Percentiles rank a stretch among this genome's conserved stretches.
Conservation (phyloP, 176 grass and related monocot genomes). For the Oryza meridionalis region DNA sequence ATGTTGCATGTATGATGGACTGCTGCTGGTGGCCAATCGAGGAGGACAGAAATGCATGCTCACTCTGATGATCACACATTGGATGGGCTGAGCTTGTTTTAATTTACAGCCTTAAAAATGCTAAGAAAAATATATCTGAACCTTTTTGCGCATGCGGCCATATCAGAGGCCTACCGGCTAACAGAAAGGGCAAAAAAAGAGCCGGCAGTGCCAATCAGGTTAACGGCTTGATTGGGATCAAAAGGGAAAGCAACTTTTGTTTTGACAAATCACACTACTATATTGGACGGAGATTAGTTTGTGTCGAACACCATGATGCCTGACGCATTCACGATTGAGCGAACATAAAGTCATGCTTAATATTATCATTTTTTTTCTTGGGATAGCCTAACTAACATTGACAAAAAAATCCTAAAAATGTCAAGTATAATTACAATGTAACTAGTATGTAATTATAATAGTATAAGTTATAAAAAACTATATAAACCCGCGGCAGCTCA, state of each 20-base stretch:
- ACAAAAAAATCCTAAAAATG: too few relatives aligned
- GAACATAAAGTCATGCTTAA: not conserved
- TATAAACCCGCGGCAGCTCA: too few relatives aligned
- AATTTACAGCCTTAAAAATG: not conserved
- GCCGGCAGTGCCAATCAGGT: not conserved
- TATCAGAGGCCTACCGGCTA: not conserved
- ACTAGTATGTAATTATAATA: too few relatives aligned
- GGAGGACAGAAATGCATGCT: too few relatives aligned
- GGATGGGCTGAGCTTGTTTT: not conserved
- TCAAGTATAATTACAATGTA: too few relatives aligned
- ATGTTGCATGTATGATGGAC: too few relatives aligned
- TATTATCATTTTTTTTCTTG: too few relatives aligned
- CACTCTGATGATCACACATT: not conserved
- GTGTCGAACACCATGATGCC: not conserved
- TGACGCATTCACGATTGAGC: too few relatives aligned
- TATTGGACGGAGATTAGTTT: not conserved
- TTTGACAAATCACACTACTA: not conserved
- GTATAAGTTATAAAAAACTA: too few relatives aligned
- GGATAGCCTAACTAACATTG: too few relatives aligned
- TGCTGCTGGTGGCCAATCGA: too few relatives aligned
- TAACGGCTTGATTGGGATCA: not conserved
- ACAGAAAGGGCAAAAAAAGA: not conserved
- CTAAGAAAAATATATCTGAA: not conserved
- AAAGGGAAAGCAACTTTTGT: not conserved
- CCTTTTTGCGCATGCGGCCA: not conserved